Percentiles rank a stretch among this genome's conserved stretches.
Evolutionary conservation across 1,284 basidiomycete species (phyloP).

Genomic region (Microbotryomycetes sp.): DNA sequence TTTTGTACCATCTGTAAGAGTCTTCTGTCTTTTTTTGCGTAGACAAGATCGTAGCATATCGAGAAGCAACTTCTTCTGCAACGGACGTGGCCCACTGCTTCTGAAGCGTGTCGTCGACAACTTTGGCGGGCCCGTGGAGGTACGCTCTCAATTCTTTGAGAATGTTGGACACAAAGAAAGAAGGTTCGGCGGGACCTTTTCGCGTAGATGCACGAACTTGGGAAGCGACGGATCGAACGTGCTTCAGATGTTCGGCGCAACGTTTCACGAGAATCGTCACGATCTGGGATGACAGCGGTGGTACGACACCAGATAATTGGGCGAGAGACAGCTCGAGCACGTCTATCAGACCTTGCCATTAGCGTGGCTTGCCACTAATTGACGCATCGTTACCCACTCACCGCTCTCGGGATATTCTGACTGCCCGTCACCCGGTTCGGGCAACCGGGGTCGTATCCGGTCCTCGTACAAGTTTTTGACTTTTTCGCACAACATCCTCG

Average conservation of each 20-base stretch:
- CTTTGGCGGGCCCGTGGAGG: conserved; percentile 51
- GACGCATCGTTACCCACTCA: too few relatives aligned
- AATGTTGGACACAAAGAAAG: conserved; percentile 73
- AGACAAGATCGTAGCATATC: conserved; percentile 53
- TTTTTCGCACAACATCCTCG: conserved; percentile 51
- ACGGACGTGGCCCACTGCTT: conserved; percentile 57
- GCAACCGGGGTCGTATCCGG: conserved; percentile 46
- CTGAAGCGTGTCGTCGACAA: conserved; percentile 53
- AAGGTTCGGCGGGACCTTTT: conserved; percentile 53
- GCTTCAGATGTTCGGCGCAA: conserved; percentile 74
- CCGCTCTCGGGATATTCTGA: too few relatives aligned
- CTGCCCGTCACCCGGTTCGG: neutral
- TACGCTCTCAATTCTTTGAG: conserved; percentile 73
- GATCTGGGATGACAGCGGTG: conserved; percentile 57
- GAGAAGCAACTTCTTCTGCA: conserved; percentile 62
- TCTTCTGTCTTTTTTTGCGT: conserved; percentile 87
- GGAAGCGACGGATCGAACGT: conserved; percentile 78
- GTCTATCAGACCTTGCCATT: conserved; percentile 1
- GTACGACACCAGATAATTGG: conserved; percentile 48
- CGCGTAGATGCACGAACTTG: conserved; percentile 68
- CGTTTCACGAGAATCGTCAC: conserved; percentile 64
- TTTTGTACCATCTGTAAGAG: conserved; percentile 71
- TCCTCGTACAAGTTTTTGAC: conserved; percentile 55
- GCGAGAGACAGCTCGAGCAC: conserved; percentile 52
- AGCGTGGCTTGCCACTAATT: too few relatives aligned